Percentiles rank a stretch among this genome's conserved stretches.
phyloP scores from a whole-genome alignment of 2,329 filamentous ascomycete species.

The Beauveria sp. region DNA sequence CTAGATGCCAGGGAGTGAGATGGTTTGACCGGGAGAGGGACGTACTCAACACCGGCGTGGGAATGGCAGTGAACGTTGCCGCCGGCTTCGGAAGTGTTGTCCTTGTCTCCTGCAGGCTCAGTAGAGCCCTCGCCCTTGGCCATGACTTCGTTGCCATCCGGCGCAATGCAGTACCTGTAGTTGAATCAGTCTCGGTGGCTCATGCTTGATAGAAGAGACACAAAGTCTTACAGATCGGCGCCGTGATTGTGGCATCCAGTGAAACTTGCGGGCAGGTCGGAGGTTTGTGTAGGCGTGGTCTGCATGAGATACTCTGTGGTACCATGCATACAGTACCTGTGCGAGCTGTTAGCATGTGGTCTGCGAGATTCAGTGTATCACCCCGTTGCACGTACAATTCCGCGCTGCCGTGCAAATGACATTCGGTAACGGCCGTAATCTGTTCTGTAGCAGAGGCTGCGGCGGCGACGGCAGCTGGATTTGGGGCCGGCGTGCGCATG shows the following conservation, averaged over 20 bases:
- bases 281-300: conserved; percentile 44
- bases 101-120: conserved; percentile 12
- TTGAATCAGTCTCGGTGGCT: not conserved
- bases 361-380: not conserved
- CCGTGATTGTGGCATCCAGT: conserved; percentile 60
- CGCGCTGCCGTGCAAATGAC: conserved; percentile 31
- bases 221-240: conserved; percentile 40
- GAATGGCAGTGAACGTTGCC: conserved; percentile 55
- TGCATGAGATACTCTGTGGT: conserved; percentile 35
- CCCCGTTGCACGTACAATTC: conserved; percentile 26
- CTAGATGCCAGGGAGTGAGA: conserved; percentile 2
- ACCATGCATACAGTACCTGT: conserved; percentile 37
- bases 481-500: conserved; percentile 3
- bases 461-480: conserved; percentile 3
- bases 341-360: conserved; percentile 1
- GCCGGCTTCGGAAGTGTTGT: conserved; percentile 15
- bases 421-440: conserved; percentile 32
- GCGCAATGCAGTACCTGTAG: conserved; percentile 52
- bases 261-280: conserved; percentile 50
- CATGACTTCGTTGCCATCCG: conserved; percentile 53
- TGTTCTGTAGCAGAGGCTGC: conserved; percentile 8
- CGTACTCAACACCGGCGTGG: conserved; percentile 68
- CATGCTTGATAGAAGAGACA: not conserved
- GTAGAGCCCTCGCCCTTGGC: conserved; percentile 33
- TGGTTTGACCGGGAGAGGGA: not conserved